Evolutionary conservation across 345 rosid species (phyloP).

Genomic region (Geranium brycei): DNA sequence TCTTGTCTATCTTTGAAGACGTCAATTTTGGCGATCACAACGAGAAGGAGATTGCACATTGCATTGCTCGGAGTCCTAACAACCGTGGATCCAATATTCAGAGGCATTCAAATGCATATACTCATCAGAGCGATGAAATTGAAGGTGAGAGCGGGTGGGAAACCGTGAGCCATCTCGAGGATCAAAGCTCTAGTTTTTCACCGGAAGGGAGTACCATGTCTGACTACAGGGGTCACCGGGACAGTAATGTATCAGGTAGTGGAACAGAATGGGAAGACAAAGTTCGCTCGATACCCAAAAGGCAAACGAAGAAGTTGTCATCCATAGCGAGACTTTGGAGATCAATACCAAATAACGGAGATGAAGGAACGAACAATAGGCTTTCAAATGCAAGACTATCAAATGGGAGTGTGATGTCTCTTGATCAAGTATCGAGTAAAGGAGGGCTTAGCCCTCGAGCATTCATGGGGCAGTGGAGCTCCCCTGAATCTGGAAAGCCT

Average conservation of each 20-base stretch:
- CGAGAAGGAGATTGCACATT: slow-evolving; percentile 26
- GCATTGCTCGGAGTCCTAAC: too few species aligned
- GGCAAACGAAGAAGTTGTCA: slow-evolving; percentile 44
- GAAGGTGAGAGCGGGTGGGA: slow-evolving; percentile 98
- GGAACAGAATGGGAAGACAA: slow-evolving; percentile 19
- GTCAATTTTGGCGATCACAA: slow-evolving; percentile 29
- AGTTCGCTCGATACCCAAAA: slow-evolving; percentile 40
- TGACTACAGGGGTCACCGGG: slow-evolving; percentile 41
- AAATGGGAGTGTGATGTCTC: slow-evolving; percentile 41
- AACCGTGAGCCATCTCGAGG: slow-evolving; percentile 79
- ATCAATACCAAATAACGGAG: slow-evolving; percentile 44
- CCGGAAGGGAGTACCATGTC: slow-evolving; percentile 50
- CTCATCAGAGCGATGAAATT: slow-evolving; percentile 8
- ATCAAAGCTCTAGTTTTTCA: slow-evolving; percentile 66
- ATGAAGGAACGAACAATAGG: slow-evolving; percentile 46
- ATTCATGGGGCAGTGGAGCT: slow-evolving; percentile 64
- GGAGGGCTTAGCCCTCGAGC: slow-evolving; percentile 23
- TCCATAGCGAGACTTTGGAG: slow-evolving; percentile 76
- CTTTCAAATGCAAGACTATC: slow-evolving; percentile 65
- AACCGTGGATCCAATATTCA: slow-evolving; percentile 21
- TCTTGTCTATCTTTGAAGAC: slow-evolving; percentile 53
- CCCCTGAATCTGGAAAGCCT: slow-evolving; percentile 60
- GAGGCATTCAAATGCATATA: too few species aligned
- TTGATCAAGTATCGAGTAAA: slow-evolving; percentile 23
- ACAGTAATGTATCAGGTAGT: slow-evolving; percentile 1